Evolutionary conservation across 2,329 filamentous ascomycete species (phyloP), one percentile per base, ranked within the genome.

Genomic region (Metarhizium guizhouense): DNA sequence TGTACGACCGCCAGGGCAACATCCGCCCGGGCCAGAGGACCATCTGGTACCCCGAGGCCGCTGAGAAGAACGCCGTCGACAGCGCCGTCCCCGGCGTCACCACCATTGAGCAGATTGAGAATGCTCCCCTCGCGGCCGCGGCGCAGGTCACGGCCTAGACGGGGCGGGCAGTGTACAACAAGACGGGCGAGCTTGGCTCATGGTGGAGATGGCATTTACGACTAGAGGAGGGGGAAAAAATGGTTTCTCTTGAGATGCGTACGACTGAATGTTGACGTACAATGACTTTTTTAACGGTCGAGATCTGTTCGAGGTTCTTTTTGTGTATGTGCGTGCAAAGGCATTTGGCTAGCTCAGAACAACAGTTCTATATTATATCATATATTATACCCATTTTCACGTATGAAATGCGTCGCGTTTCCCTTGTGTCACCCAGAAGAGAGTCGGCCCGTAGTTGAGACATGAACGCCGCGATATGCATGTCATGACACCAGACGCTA

Each of bases 1-100:
- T 83, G 59, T 87, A 87, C 60, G 85, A 89, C 67, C 76, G 85
- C 2, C 52, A 51, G 36, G 57, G 57, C 40, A 53, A 47, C 14
- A 53, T 58, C 18, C 43, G 49, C 20, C n/a, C 51, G 7, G 57
- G 57, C 10, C 25, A 30, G 6, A 50, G 51, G 48, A 47, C 57
- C 4, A 49, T 42, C 10, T 58, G 54, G 57, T 54, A 54, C 38
- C 49, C 54, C 14, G 32, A 53, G 11, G 38, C 16, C 14, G 32
- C 25, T 0, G 52, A 52, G 34, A 56, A 56, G 53, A 30, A 10
- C 7, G 16, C 43, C 16, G 30, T 52, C 16, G 50, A 43, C 11
- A 30, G 3, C 7, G 25, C 45, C 11, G 45, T 30, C 14, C 45
- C 36, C 8, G 38, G 8, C 16, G 34, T 40, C 48, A 40, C 40